phyloP scores from a whole-genome alignment of 2,329 filamentous ascomycete species.

The Exserohilum rostratum region DNA sequence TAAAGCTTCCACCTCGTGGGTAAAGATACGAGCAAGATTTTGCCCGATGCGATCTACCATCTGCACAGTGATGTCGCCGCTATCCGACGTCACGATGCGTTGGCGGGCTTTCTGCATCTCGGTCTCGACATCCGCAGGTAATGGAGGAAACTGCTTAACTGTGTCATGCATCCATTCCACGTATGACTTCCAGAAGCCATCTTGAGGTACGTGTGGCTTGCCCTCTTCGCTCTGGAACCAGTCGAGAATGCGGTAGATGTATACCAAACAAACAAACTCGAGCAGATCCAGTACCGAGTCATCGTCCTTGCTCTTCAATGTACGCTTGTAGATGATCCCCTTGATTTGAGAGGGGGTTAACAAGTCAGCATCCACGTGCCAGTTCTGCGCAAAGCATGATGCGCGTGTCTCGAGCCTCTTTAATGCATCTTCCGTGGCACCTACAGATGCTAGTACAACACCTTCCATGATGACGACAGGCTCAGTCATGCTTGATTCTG shows the following conservation, averaged over 20 bases:
- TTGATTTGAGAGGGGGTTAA: conserved; percentile 6
- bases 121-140: conserved; percentile 2
- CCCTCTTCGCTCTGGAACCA: conserved; percentile 10
- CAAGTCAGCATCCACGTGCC: conserved; percentile 11
- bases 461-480: conserved; percentile 10
- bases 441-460: conserved; percentile 7
- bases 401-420: conserved; percentile 7
- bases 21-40: conserved; percentile 10
- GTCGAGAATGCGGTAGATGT: conserved; percentile 8
- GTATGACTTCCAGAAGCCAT: conserved; percentile 12
- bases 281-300: conserved; percentile 11
- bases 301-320: conserved; percentile 12
- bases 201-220: conserved; percentile 5
- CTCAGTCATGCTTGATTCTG: conserved; percentile 3
- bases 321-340: conserved; percentile 7
- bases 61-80: conserved; percentile 10
- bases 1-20: conserved; percentile 8
- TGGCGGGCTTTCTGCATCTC: conserved; percentile 9
- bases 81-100: conserved; percentile 6
- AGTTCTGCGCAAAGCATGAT: conserved; percentile 11
- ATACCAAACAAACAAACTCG: conserved; percentile 9
- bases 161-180: conserved; percentile 12
- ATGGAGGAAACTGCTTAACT: conserved; percentile 6
- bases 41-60: conserved; percentile 12
- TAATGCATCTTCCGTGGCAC: background rate